Evolutionary conservation across 192 early-diverging fungal species (phyloP), one percentile per base, ranked within the genome.

Genomic region (Haplosporangium gracile): DNA sequence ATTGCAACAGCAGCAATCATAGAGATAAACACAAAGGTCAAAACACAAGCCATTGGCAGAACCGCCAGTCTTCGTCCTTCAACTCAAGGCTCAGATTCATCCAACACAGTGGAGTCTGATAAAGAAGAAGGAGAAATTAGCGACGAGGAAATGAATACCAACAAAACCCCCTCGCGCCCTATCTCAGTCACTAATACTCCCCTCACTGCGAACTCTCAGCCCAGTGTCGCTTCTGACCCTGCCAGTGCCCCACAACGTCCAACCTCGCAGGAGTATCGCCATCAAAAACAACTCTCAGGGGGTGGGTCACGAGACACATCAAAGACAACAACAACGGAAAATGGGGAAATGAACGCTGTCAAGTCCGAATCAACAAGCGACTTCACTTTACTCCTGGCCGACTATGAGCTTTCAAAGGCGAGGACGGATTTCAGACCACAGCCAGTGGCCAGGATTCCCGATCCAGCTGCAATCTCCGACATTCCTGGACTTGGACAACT

Each of bases 81-180:
- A 68, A 26, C 60, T 15, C n/a, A 32, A 65, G 60, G 60, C 26
- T 65, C 26, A 22, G 63, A 32, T 20, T 15, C 55, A 40, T 60
- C 74, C 39, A 34, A 36, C 7, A 49, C 36, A 4, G 40, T 38
- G 15, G 42, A 39, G 6, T 26, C 49, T 43, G 82, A 85, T 24
- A 85, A 29, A 34, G 82, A 85, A 55, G 82, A 85, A 15, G 82
- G 82, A 34, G 82, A 85, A 26, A 79, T 85, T 40, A 85, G 77
- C 36, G 82, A 85, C 45, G 82, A 85, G 1, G 82, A 83, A 15
- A 65, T 29, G 26, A 29, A 65, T 9, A 32, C 60, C 11, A 65
- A 10, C 2, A 29, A 65, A 34, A 29, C 60, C 29, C 0, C 11
- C 1, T 65, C 60, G 2, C 9, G 10, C 26, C 13, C 0, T 13